Evolutionary conservation across 1,284 basidiomycete genomes (phyloP).

Genomic region (Ceratobasidium sp.): DNA sequence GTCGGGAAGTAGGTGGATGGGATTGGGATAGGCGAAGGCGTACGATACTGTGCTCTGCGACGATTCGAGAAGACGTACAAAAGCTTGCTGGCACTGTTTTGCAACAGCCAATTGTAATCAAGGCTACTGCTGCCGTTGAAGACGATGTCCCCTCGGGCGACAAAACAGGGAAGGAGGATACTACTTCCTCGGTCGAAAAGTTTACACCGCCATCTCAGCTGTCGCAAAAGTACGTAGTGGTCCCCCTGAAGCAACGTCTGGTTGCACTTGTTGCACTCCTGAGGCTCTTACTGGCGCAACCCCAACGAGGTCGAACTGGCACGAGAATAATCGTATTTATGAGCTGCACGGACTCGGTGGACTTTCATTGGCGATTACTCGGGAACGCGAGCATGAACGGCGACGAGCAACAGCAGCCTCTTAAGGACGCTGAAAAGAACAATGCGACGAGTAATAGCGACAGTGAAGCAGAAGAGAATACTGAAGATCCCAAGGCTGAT

Average conservation of each 20-base stretch:
- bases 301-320: slow-evolving; percentile 63
- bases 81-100: slow-evolving; percentile 90
- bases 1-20: slow-evolving; percentile 78
- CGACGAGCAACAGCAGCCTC: slow-evolving; percentile 50
- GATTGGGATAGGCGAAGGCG: slow-evolving; percentile 83
- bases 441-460: slow-evolving; percentile 52
- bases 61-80: slow-evolving; percentile 95
- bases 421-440: slow-evolving; percentile 53
- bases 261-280: slow-evolving; percentile 92
- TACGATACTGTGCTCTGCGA: slow-evolving; percentile 96
- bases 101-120: slow-evolving; percentile 78
- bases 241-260: slow-evolving; percentile 92
- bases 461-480: slow-evolving; percentile 53
- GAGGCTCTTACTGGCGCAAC: slow-evolving; percentile 74
- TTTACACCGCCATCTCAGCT: slow-evolving; percentile 97
- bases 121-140: slow-evolving; percentile 69
- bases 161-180: slow-evolving; percentile 50
- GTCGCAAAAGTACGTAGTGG: slow-evolving; percentile 92
- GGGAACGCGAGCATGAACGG: slow-evolving; percentile 82
- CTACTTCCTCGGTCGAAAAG: slow-evolving; percentile 64
- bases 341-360: slow-evolving; percentile 97
- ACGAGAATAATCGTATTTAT: slow-evolving; percentile 92
- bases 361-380: slow-evolving; percentile 95
- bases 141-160: not conserved
- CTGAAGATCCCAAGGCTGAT: slow-evolving; percentile 52